phyloP scores from a whole-genome alignment of 2,329 filamentous ascomycete genomes.

The Coniochaeta hoffmannii region DNA sequence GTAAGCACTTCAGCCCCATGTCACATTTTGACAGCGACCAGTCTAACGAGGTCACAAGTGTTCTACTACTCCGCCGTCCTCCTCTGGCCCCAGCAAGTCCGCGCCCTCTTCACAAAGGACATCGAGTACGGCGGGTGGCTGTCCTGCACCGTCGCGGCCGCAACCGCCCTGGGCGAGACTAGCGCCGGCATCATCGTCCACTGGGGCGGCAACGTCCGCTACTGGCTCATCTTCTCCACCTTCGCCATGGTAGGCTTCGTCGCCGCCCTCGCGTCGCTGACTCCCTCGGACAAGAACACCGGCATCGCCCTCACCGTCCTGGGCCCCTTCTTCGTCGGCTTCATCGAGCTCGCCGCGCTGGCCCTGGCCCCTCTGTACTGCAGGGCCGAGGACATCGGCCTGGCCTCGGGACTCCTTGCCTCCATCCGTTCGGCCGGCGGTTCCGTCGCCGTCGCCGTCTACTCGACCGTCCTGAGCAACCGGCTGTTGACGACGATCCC shows the following conservation, averaged over 20 bases:
- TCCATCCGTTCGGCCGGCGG: constrained; percentile 30
- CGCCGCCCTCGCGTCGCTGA: constrained; percentile 24
- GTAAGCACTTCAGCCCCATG: constrained; percentile 24
- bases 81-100: constrained; percentile 27
- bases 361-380: constrained; percentile 29
- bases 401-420: constrained; percentile 30
- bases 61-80: constrained; percentile 23
- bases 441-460: constrained; percentile 30
- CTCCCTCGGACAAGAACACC: constrained; percentile 21
- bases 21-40: constrained; percentile 23
- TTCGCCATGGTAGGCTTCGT: constrained; percentile 28
- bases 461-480: constrained; percentile 29
- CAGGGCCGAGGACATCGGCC: constrained; percentile 29
- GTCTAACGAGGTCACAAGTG: constrained; percentile 19
- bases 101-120: constrained; percentile 24
- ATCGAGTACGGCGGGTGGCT: constrained; percentile 27
- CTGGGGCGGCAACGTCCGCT: constrained; percentile 26
- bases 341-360: constrained; percentile 26
- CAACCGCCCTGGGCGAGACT: constrained; percentile 25
- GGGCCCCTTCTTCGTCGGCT: constrained; percentile 28
- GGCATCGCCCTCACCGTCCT: constrained; percentile 28
- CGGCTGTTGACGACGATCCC: constrained; percentile 27
- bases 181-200: constrained; percentile 24
- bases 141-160: constrained; percentile 26
- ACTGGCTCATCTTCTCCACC: constrained; percentile 28